phyloP scores from a whole-genome alignment of 2,329 filamentous ascomycete species.

The Diaporthe sp. region DNA sequence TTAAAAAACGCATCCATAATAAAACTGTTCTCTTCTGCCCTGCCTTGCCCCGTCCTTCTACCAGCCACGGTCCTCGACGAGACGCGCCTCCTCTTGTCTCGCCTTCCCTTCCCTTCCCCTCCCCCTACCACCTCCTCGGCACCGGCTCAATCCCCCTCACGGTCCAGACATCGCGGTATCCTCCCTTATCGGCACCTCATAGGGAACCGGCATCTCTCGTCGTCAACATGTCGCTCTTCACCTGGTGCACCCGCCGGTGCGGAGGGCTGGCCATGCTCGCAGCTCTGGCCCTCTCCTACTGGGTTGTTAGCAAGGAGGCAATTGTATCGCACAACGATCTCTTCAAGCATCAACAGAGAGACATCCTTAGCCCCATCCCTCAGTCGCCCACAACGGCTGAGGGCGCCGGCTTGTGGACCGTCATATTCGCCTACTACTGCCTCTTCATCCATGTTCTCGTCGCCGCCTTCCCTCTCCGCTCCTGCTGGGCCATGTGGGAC shows the following conservation, averaged over 20 bases:
- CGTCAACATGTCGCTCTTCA: slow-evolving; percentile 65
- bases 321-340: slow-evolving; percentile 55
- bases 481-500: slow-evolving; percentile 73
- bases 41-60: slow-evolving; percentile 38
- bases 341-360: slow-evolving; percentile 59
- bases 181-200: slow-evolving; percentile 39
- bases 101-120: slow-evolving; percentile 42
- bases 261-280: slow-evolving; percentile 69
- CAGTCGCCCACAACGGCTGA: slow-evolving; percentile 51
- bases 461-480: slow-evolving; percentile 73
- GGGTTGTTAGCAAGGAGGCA: slow-evolving; percentile 67
- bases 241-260: slow-evolving; percentile 67
- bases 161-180: slow-evolving; percentile 42
- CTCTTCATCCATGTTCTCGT: slow-evolving; percentile 76
- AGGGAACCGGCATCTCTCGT: slow-evolving; percentile 25
- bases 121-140: slow-evolving; percentile 43
- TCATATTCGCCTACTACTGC: slow-evolving; percentile 74
- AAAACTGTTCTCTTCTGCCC: slow-evolving; percentile 38
- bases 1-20: slow-evolving; percentile 39
- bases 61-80: slow-evolving; percentile 37
- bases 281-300: slow-evolving; percentile 65
- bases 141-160: slow-evolving; percentile 41
- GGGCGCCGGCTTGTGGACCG: slow-evolving; percentile 65
- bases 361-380: slow-evolving; percentile 54
- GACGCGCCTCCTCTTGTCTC: slow-evolving; percentile 40